Conservation (phyloP, 768 basidiomycete genomes). For the Lactifluus echinatus region DNA sequence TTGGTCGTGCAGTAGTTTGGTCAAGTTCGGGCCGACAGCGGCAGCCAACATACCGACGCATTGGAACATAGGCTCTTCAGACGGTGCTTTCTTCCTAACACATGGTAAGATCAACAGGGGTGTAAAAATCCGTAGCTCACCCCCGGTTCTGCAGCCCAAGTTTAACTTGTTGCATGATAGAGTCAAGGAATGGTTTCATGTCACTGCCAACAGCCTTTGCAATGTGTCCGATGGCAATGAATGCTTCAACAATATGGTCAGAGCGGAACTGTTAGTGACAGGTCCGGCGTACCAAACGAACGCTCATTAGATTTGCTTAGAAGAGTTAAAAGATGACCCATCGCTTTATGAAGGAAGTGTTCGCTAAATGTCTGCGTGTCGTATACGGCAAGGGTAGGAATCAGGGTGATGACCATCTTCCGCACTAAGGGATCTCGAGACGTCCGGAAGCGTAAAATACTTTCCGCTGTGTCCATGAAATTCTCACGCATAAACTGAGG, state of each 20-base stretch:
- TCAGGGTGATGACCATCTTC: constrained; percentile 91
- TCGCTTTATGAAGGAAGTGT: constrained; percentile 86
- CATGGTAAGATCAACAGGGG: neutral
- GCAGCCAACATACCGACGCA: constrained; percentile 94
- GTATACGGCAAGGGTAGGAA: constrained; percentile 90
- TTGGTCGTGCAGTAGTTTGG: constrained; percentile 92
- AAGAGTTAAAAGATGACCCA: constrained; percentile 84
- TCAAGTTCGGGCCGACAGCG: constrained; percentile 92
- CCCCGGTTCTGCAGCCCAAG: constrained; percentile 80
- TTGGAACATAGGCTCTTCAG: constrained; percentile 94
- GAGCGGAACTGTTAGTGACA: neutral
- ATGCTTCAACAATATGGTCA: constrained; percentile 43
- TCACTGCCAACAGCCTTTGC: constrained; percentile 86
- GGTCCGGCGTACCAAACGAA: constrained; percentile 57
- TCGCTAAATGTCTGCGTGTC: constrained; percentile 89
- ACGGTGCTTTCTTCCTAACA: constrained; percentile 82
- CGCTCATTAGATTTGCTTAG: constrained; percentile 86
- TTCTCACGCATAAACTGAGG: constrained; percentile 78
- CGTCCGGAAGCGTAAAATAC: constrained; percentile 80
- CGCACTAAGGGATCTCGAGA: constrained; percentile 84
- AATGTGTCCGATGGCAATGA: constrained; percentile 93
- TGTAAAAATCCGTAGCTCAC: constrained; percentile 35
- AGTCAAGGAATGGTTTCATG: constrained; percentile 93
- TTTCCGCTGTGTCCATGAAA: constrained; percentile 81
- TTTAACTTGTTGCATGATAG: constrained; percentile 84